Evolutionary conservation across 495 filamentous ascomycete genomes (phyloP).

Genomic region (Penicillium antarcticum): DNA sequence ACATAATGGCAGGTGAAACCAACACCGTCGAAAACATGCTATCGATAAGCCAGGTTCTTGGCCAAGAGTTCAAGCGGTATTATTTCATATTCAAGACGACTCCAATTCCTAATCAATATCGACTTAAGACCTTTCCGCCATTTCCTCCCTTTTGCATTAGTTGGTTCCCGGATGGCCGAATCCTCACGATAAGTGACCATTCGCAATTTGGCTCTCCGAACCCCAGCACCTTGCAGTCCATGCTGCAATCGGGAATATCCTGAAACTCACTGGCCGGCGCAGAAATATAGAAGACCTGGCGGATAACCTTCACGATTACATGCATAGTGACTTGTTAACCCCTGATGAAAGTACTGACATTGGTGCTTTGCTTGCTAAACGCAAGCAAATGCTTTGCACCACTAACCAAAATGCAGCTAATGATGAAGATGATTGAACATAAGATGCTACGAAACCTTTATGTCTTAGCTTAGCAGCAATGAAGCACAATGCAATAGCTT

Average conservation of each 20-base stretch:
- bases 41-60: background rate
- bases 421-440: too few relatives aligned
- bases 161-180: background rate
- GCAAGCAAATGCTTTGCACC: background rate
- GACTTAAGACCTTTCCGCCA: background rate
- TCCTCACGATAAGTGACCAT: background rate
- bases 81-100: background rate
- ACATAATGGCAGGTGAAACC: background rate
- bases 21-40: background rate
- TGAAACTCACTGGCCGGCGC: background rate
- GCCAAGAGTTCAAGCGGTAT: background rate
- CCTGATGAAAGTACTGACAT: background rate
- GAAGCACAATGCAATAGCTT: too few relatives aligned
- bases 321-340: background rate
- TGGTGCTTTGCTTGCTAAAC: background rate
- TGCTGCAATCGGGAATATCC: conserved; percentile 3
- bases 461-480: too few relatives aligned
- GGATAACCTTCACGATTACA: background rate
- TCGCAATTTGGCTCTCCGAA: background rate
- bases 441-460: too few relatives aligned
- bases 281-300: background rate
- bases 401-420: too few relatives aligned
- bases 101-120: background rate
- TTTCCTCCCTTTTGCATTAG: too few relatives aligned
- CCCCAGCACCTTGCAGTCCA: background rate